Percentiles rank a stretch among this genome's conserved stretches.
Evolutionary conservation across 768 basidiomycete species (phyloP).

Genomic region (Termitomyces sp.): DNA sequence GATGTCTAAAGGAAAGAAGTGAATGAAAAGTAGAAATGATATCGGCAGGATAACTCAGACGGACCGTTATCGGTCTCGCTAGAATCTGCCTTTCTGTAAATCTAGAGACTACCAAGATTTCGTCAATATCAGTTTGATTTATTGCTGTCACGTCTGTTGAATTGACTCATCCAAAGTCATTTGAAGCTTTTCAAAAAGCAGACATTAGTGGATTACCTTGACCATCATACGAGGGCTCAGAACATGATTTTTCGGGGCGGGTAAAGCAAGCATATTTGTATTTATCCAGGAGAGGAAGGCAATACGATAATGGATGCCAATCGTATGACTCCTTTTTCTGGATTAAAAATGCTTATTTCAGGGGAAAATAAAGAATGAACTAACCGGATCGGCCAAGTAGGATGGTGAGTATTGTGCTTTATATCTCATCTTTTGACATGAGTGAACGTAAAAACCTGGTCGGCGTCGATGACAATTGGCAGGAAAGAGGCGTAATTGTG

Average conservation of each 20-base stretch:
- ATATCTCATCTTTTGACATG: constrained; percentile 93
- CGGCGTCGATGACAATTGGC: neutral
- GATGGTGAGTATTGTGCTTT: constrained; percentile 93
- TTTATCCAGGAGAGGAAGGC: constrained; percentile 55
- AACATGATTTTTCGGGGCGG: constrained; percentile 49
- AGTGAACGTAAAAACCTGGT: constrained; percentile 87
- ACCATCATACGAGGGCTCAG: constrained; percentile 20
- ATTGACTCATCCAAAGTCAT: neutral
- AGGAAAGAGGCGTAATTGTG: neutral
- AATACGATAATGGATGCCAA: constrained; percentile 67
- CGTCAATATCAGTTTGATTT: constrained; percentile 6
- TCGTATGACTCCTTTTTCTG: constrained; percentile 61
- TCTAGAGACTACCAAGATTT: constrained; percentile 12
- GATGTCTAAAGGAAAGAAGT: constrained; percentile 1
- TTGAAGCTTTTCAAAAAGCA: neutral
- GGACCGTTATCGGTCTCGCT: constrained; percentile 21
- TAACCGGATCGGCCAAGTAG: constrained; percentile 80
- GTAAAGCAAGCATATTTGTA: constrained; percentile 70
- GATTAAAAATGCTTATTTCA: neutral
- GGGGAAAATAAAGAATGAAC: constrained; percentile 9
- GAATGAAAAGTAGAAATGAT: neutral
- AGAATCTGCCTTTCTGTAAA: constrained; percentile 14
- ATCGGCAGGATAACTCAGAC: constrained; percentile 5
- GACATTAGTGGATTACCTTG: constrained; percentile 6
- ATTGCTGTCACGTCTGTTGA: neutral